Conservation (phyloP, 2,329 filamentous ascomycete genomes). For the Botryosphaeria agaves region DNA sequence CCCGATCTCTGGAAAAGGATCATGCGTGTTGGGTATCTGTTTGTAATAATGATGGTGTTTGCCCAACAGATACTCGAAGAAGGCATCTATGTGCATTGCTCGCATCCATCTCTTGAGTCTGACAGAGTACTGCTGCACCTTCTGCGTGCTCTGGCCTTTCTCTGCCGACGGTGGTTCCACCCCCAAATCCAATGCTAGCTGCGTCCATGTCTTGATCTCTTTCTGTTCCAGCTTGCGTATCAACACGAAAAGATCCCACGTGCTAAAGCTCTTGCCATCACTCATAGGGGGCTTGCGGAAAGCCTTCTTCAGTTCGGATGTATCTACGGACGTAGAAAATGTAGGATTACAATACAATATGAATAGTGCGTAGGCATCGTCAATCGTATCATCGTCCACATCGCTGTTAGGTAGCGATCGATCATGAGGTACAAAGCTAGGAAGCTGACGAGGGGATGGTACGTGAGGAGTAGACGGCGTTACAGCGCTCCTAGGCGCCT, state of each 20-base stretch:
- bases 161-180: conserved; percentile 68
- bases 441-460: not conserved
- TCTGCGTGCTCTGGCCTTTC: conserved; percentile 79
- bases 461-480: no score
- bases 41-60: conserved; percentile 68
- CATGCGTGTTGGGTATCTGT: conserved; percentile 48
- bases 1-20: conserved; percentile 44
- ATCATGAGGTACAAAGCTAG: conserved; percentile 23
- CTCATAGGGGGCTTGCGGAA: conserved; percentile 73
- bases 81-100: conserved; percentile 86
- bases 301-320: conserved; percentile 50
- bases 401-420: conserved; percentile 46
- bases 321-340: conserved; percentile 52
- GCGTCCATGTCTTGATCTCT: conserved; percentile 85
- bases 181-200: conserved; percentile 71
- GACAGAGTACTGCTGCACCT: conserved; percentile 89
- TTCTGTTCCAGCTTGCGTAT: conserved; percentile 63
- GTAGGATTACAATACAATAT: conserved; percentile 84
- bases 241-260: conserved; percentile 58
- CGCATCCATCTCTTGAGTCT: conserved; percentile 94
- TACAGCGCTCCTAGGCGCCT: no score
- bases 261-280: conserved; percentile 72
- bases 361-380: conserved; percentile 69
- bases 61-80: conserved; percentile 76
- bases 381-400: conserved; percentile 54